Conservation (phyloP, 179 eudicot genomes). For the Spinacia oleracea region DNA sequence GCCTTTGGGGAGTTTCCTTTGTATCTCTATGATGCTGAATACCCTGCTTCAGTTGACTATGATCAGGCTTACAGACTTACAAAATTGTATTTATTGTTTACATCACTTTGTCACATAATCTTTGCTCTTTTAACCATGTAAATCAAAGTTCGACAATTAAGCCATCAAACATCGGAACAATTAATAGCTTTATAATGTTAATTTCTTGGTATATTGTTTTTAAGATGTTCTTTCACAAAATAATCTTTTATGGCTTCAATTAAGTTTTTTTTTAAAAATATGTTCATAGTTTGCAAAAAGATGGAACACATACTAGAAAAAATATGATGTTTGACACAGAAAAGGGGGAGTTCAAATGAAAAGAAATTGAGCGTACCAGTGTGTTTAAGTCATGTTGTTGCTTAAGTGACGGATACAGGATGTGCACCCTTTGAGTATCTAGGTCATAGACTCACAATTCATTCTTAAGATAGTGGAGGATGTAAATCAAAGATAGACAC, state of each 20-base stretch:
- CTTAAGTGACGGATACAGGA: background rate
- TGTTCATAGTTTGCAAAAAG: background rate
- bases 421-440: background rate
- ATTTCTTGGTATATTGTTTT: background rate
- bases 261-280: background rate
- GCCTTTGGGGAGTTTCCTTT: background rate
- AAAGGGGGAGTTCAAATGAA: background rate
- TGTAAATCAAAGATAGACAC: background rate
- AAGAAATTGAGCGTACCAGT: background rate
- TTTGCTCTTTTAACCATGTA: background rate
- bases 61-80: background rate
- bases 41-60: background rate
- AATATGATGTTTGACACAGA: background rate
- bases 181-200: background rate
- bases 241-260: background rate
- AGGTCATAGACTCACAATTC: background rate
- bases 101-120: background rate
- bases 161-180: background rate
- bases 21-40: background rate
- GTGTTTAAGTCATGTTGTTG: background rate
- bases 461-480: background rate
- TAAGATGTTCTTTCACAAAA: background rate
- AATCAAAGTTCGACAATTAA: background rate
- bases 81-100: no score
- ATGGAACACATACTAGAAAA: background rate